Percentiles rank a stretch among this genome's conserved stretches.
phyloP scores from a whole-genome alignment of 2,329 filamentous ascomycete genomes.

The Colletotrichum tanaceti region DNA sequence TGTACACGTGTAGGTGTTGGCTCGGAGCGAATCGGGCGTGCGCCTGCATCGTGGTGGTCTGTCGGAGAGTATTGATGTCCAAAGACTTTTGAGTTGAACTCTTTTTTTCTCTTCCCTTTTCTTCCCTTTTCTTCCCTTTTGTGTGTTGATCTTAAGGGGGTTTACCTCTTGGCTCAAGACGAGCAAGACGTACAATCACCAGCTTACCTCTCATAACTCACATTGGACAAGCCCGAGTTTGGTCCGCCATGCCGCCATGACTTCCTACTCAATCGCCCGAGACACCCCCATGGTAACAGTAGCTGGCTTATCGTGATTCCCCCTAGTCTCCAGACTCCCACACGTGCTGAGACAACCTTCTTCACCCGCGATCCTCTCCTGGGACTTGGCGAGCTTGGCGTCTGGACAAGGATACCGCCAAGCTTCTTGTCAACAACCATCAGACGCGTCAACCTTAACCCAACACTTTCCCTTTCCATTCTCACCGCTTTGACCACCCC shows the following conservation, averaged over 20 bases:
- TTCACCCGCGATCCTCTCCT: slow-evolving; percentile 35
- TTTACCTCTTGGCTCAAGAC: no score
- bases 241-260: slow-evolving; percentile 1
- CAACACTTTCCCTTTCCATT: slow-evolving; percentile 30
- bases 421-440: slow-evolving; percentile 40
- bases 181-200: no score
- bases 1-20: not conserved
- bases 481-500: slow-evolving; percentile 34
- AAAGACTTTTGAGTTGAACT: not conserved
- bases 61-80: not conserved
- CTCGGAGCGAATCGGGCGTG: slow-evolving; percentile 15
- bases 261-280: slow-evolving; percentile 12
- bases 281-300: slow-evolving; percentile 17
- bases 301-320: slow-evolving; percentile 32
- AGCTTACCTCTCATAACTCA: not conserved
- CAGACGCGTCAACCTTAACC: slow-evolving; percentile 39
- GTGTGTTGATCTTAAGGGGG: no score
- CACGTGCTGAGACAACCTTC: slow-evolving; percentile 41
- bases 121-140: not conserved
- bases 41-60: not conserved
- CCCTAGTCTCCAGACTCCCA: slow-evolving; percentile 34
- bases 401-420: slow-evolving; percentile 27
- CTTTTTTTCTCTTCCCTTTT: not conserved
- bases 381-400: slow-evolving; percentile 38
- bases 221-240: slow-evolving; percentile 11